Evolutionary conservation across 1,284 basidiomycete genomes (phyloP).

Genomic region (Polyporus tsugae): DNA sequence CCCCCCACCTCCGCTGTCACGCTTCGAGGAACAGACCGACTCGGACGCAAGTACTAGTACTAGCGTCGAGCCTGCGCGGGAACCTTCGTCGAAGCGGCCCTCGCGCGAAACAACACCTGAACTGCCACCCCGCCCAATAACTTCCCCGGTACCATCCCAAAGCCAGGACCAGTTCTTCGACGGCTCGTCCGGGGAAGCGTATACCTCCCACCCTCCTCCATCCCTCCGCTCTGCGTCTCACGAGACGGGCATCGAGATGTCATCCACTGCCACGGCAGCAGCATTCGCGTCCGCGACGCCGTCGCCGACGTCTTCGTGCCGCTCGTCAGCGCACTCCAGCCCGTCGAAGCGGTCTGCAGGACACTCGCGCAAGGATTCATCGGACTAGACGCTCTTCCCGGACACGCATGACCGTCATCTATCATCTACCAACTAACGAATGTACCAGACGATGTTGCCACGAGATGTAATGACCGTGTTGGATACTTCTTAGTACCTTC

Average conservation of each 20-base stretch:
- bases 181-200: constrained; percentile 5
- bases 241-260: constrained; percentile 27
- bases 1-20: constrained; percentile 14
- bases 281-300: constrained; percentile 34
- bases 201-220: constrained; percentile 15
- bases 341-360: constrained; percentile 29
- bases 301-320: constrained; percentile 23
- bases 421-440: constrained; percentile 9
- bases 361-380: constrained; percentile 21
- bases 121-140: background rate
- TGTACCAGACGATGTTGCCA: constrained; percentile 10
- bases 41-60: background rate
- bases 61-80: constrained; percentile 16
- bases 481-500: constrained; percentile 7
- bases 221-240: constrained; percentile 16
- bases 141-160: constrained; percentile 1
- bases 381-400: constrained; percentile 6
- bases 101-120: constrained; percentile 19
- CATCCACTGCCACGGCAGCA: constrained; percentile 30
- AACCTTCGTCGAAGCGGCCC: constrained; percentile 28
- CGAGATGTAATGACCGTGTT: constrained; percentile 9
- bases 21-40: background rate
- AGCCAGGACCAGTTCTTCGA: constrained; percentile 7
- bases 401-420: background rate
- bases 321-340: constrained; percentile 26